Base-by-base conservation (phyloP, 1,284 basidiomycete species). In the Laetiporus sulphureus region DNA sequence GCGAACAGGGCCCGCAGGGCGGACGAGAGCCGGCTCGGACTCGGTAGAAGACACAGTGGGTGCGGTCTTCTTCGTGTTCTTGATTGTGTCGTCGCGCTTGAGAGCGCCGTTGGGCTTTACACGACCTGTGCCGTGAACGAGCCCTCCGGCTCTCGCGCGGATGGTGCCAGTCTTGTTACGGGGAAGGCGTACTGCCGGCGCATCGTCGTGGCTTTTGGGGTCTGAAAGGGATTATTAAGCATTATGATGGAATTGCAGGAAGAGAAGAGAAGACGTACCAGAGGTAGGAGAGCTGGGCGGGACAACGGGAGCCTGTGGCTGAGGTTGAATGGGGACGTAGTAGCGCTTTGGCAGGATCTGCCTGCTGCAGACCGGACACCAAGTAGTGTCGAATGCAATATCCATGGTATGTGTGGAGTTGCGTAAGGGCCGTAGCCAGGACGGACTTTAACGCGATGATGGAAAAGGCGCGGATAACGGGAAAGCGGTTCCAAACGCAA, bases 331-430 rank as follows among this genome's bases (percentile, higher is more conserved):
- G 32, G 73, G 63, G 44, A 83, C 71, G 16, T 67, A 68, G 48
- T 65, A 67, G 50, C 81, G 78, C 55, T 82, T 83, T 20, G 84
- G 84, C 19, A 75, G 65, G 49, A 87, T 86, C 49, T 79, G 77
- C 52, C 74, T 68, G 52, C 77, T 72, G 66, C 84, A 87, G 54
- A 75, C 74, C 38, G 80, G 80, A 70, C 84, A 86, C 79, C 81
- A 86, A 40, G 72, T 67, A 47, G 77, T 69, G 65, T 83, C 67
- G 62, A 62, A 72, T 52, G 77, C 71, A 64, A 76, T 71, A 51
- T 67, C 67, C 60, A 63, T 64, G 49, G 55, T 35, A 46, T 52
- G 13, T 18, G 13, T 27, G 21, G 24, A 3, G n/a, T n/a, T n/a
- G n/a, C n/a, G n/a, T 13, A 27, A 15, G 23, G 34, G 13, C 8